These are phyloP conservation scores for Phytophthora citrophthora DNA, from an alignment of 352 stramenopile species.

Conservation along the genomic window DNA sequence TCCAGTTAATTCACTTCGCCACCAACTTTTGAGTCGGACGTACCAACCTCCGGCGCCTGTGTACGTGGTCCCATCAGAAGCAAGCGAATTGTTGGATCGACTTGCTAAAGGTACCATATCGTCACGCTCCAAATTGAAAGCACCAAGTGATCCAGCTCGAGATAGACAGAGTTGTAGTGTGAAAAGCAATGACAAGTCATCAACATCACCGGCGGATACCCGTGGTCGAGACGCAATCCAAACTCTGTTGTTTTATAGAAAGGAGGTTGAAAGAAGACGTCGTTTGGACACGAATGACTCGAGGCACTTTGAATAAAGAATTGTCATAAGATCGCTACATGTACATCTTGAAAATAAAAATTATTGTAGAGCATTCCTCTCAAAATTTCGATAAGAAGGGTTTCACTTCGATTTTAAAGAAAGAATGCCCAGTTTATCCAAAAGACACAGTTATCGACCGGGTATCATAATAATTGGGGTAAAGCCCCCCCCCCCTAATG, in stretches of 20 bases:
- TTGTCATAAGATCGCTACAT: too few species aligned
- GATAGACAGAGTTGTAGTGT: not conserved
- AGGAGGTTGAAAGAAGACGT: slow-evolving; percentile 67
- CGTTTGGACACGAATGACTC: slow-evolving; percentile 25
- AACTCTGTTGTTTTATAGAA: slow-evolving; percentile 64
- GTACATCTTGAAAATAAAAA: too few species aligned
- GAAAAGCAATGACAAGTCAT: slow-evolving; percentile 3
- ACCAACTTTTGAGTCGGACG: slow-evolving; percentile 65
- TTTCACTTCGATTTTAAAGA: too few species aligned
- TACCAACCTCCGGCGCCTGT: slow-evolving; percentile 54
- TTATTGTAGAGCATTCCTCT: too few species aligned
- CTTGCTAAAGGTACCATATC: slow-evolving; percentile 66
- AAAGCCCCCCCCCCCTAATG: too few species aligned
- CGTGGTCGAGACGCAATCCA: slow-evolving; percentile 60
- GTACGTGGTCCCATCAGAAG: slow-evolving; percentile 39
- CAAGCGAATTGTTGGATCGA: slow-evolving; percentile 45
- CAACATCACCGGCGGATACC: slow-evolving; percentile 30
- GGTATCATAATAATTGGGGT: too few species aligned
- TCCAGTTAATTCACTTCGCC: slow-evolving; percentile 45
- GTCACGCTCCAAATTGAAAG: slow-evolving; percentile 51
- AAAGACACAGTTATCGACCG: too few species aligned
- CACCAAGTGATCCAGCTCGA: not conserved
- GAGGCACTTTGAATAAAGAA: not conserved
- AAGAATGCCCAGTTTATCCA: too few species aligned
- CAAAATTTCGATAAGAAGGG: too few species aligned